Conservation (phyloP, 805 yeast species). For the Sugiyamaella valdiviana region DNA sequence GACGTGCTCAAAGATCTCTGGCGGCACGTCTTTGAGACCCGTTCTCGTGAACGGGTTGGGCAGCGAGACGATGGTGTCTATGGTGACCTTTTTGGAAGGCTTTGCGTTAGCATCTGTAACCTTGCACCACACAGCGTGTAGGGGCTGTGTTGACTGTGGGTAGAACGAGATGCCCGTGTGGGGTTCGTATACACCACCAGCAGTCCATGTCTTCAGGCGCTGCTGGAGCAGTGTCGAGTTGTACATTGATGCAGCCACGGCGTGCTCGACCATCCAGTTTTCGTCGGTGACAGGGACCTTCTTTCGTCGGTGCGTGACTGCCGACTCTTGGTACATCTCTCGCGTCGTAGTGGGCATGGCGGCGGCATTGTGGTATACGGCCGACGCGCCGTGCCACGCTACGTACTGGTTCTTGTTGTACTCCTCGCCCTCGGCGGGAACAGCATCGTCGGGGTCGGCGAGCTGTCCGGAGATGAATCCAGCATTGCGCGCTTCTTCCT, state of each 20-base stretch:
- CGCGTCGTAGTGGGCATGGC: constrained; percentile 26
- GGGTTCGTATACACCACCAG: constrained; percentile 64
- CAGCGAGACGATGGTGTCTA: constrained; percentile 27
- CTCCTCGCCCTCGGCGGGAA: constrained; percentile 39
- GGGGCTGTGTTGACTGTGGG: constrained; percentile 73
- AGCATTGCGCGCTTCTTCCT: constrained; percentile 43
- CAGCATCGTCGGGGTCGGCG: constrained; percentile 57
- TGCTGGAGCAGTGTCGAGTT: constrained; percentile 58
- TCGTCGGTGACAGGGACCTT: constrained; percentile 47
- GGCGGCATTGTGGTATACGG: constrained; percentile 34
- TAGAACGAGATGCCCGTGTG: constrained; percentile 78
- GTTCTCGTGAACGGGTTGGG: constrained; percentile 50
- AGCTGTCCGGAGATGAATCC: constrained; percentile 67
- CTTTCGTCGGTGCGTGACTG: constrained; percentile 21
- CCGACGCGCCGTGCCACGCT: constrained; percentile 47
- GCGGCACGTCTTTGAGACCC: constrained; percentile 57
- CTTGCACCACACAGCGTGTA: constrained; percentile 30
- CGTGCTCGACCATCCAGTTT: constrained; percentile 81
- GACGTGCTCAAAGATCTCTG: constrained; percentile 48
- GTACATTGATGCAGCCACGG: constrained; percentile 65
- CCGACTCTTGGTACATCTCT: constrained; percentile 21
- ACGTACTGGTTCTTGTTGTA: constrained; percentile 46
- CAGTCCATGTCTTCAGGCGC: constrained; percentile 41
- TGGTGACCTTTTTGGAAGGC: constrained; percentile 9
- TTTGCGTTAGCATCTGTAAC: constrained; percentile 26